phyloP scores from a whole-genome alignment of 768 basidiomycete species.

The Saitozyma podzolica region DNA sequence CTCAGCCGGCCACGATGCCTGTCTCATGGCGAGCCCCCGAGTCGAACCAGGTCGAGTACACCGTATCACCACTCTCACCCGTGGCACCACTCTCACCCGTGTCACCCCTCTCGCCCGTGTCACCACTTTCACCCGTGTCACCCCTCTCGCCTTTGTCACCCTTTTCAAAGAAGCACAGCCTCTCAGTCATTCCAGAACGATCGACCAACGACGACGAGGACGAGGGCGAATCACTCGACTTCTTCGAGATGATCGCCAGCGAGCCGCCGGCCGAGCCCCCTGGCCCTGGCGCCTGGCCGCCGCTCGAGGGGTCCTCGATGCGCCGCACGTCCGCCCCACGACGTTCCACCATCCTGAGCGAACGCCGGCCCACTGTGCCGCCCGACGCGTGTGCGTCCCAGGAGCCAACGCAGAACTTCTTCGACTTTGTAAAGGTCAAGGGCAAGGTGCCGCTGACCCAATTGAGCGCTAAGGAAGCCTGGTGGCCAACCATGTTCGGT shows the following conservation, averaged over 20 bases:
- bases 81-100: too few species aligned
- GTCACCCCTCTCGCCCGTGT: too few species aligned
- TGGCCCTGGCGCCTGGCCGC: not conserved
- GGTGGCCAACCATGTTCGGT: conserved; percentile 45
- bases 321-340: not conserved
- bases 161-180: too few species aligned
- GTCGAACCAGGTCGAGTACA: too few species aligned
- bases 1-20: too few species aligned
- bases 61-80: too few species aligned
- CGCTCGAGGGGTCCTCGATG: not conserved
- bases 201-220: not conserved
- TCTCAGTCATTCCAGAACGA: too few species aligned
- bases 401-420: conserved; percentile 36
- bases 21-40: too few species aligned
- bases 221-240: conserved; percentile 13
- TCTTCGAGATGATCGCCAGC: conserved; percentile 20
- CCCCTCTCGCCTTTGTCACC: too few species aligned
- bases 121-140: too few species aligned
- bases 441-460: conserved; percentile 38
- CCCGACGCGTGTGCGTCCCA: conserved; percentile 9
- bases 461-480: conserved; percentile 35
- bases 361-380: not conserved
- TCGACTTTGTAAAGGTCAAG: conserved; percentile 46
- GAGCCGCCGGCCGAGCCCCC: conserved; percentile 5
- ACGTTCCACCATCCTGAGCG: not conserved